phyloP scores from a whole-genome alignment of 306 rosid species.

The Cicer yamashitae region DNA sequence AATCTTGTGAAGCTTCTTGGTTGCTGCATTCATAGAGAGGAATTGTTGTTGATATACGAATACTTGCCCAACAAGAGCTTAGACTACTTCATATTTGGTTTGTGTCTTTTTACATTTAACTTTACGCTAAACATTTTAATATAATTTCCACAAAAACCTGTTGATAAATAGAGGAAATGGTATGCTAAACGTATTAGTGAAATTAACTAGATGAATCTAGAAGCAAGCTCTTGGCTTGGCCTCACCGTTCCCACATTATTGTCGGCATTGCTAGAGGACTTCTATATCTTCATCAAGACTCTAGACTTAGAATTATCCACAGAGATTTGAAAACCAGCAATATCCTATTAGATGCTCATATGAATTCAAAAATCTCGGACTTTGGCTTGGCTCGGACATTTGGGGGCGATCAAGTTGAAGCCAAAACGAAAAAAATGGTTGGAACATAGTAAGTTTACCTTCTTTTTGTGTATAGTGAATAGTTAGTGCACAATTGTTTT shows the following conservation, averaged over 20 bases:
- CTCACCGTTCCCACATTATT: conserved; percentile 48
- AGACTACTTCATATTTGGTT: conserved; percentile 49
- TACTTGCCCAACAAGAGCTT: conserved; percentile 58
- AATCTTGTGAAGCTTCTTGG: conserved; percentile 65
- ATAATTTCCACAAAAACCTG: background rate
- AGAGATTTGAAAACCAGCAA: conserved; percentile 65
- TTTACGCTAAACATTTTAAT: background rate
- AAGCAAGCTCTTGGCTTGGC: conserved; percentile 50
- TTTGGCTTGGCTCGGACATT: conserved; percentile 59
- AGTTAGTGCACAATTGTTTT: background rate
- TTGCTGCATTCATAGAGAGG: conserved; percentile 53
- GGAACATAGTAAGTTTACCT: conserved; percentile 58
- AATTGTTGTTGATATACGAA: conserved; percentile 57
- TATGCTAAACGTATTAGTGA: background rate
- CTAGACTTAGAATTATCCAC: conserved; percentile 60
- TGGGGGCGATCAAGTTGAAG: conserved; percentile 54
- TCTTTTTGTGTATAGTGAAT: background rate
- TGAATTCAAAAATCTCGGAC: conserved; percentile 64
- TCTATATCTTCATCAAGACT: conserved; percentile 62
- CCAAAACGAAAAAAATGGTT: conserved; percentile 52
- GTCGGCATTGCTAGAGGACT: conserved; percentile 59
- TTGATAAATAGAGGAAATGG: no score
- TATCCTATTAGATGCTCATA: conserved; percentile 49
- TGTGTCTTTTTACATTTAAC: background rate
- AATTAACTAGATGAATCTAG: conserved; percentile 44